Conservation (phyloP, 2,329 filamentous ascomycete species). For the Raffaelea deltoideospora region DNA sequence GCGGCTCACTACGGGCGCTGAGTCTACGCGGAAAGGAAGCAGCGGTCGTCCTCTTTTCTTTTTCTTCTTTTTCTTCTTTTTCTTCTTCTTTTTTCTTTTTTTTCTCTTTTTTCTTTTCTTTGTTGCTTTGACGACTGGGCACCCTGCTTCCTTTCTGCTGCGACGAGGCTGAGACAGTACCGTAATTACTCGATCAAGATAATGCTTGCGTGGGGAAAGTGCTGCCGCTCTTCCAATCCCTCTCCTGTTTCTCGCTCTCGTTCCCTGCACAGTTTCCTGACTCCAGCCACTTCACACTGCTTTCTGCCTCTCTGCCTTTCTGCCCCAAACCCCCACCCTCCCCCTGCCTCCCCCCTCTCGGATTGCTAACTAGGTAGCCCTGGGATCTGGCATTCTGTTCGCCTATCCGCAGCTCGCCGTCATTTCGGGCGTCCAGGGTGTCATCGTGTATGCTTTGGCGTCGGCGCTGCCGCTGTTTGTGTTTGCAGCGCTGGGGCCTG, state of each 20-base stretch:
- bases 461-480: conserved; percentile 58
- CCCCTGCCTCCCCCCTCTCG: conserved; percentile 8
- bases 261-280: conserved; percentile 9
- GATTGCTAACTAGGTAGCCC: conserved; percentile 42
- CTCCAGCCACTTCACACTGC: conserved; percentile 1
- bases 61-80: neutral
- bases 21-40: conserved; percentile 31
- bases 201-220: conserved; percentile 98
- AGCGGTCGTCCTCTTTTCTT: neutral
- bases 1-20: conserved; percentile 78
- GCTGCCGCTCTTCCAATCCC: conserved; percentile 54
- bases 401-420: conserved; percentile 70
- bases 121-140: too few relatives aligned
- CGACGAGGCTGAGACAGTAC: conserved; percentile 84
- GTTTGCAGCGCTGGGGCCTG: conserved; percentile 60
- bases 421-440: conserved; percentile 63
- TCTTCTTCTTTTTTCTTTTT: too few relatives aligned
- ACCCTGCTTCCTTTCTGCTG: conserved; percentile 9
- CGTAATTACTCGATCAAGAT: conserved; percentile 96
- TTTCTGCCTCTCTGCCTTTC: conserved; percentile 3
- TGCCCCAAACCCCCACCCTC: too few relatives aligned
- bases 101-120: too few relatives aligned
- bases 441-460: conserved; percentile 60
- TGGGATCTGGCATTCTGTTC: conserved; percentile 73
- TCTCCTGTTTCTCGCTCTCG: conserved; percentile 5